Base-by-base conservation (phyloP, 2,329 filamentous ascomycete genomes). In the Tolypocladium inflatum region DNA sequence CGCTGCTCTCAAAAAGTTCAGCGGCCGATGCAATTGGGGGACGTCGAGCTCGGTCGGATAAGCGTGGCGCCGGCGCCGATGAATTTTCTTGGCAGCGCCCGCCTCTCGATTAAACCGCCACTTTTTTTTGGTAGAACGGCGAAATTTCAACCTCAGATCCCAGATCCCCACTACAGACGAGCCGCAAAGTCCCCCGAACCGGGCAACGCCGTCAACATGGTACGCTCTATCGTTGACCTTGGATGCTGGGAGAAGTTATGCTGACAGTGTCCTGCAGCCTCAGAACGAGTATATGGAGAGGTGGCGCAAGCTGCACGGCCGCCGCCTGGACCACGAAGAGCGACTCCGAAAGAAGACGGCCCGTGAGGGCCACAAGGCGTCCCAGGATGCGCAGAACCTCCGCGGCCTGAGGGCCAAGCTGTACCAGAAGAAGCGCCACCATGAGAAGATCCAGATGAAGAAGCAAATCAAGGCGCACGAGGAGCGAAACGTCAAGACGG, bases 391-490 rank as follows among this genome's bases (percentile, higher is more conserved):
- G 30, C 93, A 97, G 80, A 96, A 94, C 74, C 82, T 97, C 69
- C 88, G 89, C 61, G 94, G 94, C 63, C 84, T 97, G 67, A 83
- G 91, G 62, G 94, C 94, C 66, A 99, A 99, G 81, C 80, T 96
- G 68, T 87, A 94, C 78, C 88, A 93, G 74, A 87, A 97, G 83
- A 91, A 92, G 80, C 85, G 94, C 33, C 90, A 91, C 78, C 89
- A 92, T 73, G 92, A 99, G 81, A 99, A 99, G 87, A 96, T 96
- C 72, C 91, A 96, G 82, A 92, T 96, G 88, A 89, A 88, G 76
- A 96, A 96, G 82, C 80, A 86, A 69, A 95, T 99, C 83, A 90
- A 89, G 77, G 89, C 90, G 51, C 90, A 96, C 79, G 94, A 99
- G 77, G 90, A 97, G 80, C 87, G 91, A 76, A 95, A 97, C 71